Conservation (phyloP, 129 eudicot genomes). For the Dittrichia graveolens region DNA sequence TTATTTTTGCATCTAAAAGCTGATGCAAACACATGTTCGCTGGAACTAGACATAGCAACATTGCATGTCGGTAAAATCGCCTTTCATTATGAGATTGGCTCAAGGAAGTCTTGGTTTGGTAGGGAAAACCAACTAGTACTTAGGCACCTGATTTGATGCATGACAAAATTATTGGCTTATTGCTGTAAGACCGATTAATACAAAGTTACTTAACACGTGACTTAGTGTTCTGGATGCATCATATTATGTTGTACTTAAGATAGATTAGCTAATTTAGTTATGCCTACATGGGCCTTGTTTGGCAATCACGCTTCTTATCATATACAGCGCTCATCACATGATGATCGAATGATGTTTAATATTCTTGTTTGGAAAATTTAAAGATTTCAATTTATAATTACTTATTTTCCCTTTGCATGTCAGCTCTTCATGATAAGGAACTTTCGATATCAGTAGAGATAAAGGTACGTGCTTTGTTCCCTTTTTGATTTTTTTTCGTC, state of each 20-base stretch:
- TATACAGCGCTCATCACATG: slow-evolving; percentile 2
- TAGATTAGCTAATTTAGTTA: not conserved
- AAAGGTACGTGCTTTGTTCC: slow-evolving; percentile 53
- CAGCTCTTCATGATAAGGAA: slow-evolving; percentile 58
- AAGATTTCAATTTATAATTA: slow-evolving; percentile 13
- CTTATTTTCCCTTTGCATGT: slow-evolving; percentile 21
- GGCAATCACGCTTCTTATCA: not conserved
- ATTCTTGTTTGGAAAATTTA: not conserved
- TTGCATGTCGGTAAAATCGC: not conserved
- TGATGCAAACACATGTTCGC: not conserved
- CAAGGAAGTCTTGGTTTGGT: not conserved
- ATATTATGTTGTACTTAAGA: not conserved
- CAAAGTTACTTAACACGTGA: not conserved
- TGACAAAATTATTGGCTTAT: slow-evolving; percentile 8
- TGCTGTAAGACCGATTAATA: slow-evolving; percentile 15
- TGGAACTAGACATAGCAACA: not conserved
- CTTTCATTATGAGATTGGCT: not conserved
- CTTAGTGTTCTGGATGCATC: slow-evolving; percentile 16
- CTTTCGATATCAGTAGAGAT: slow-evolving; percentile 82
- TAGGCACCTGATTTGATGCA: slow-evolving; percentile 15
- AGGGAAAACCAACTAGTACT: slow-evolving; percentile 6
- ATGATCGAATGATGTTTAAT: not conserved
- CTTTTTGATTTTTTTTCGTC: not conserved
- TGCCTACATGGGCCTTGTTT: not conserved
- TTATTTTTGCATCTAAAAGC: not conserved